A percentile compares a stretch with the other conserved stretches of the same genome.
Conservation (phyloP, 345 rosid species). For the Syzygium aromaticum region DNA sequence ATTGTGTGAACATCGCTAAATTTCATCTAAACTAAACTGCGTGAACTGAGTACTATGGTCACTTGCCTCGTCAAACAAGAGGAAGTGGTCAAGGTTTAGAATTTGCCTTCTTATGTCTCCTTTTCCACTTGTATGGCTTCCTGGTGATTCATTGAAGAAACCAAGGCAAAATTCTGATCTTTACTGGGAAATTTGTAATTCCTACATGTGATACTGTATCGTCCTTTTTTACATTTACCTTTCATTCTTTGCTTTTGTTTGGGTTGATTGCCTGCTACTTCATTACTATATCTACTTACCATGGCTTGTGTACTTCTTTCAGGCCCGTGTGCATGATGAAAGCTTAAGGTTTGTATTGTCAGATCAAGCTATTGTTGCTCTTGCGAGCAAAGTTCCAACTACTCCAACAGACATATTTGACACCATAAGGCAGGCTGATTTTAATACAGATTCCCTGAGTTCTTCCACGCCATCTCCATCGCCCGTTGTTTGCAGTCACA, state of each 20-base stretch:
- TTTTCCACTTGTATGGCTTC: not conserved
- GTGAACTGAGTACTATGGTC: not conserved
- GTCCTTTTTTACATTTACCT: not conserved
- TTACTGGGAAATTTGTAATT: not conserved
- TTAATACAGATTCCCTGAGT: slow-evolving; percentile 31
- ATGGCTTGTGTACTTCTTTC: slow-evolving; percentile 15
- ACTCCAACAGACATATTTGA: slow-evolving; percentile 33
- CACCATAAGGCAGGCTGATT: slow-evolving; percentile 54
- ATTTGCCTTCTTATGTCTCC: not conserved
- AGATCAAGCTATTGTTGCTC: slow-evolving; percentile 68
- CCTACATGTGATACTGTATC: not conserved
- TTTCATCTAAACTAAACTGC: not conserved
- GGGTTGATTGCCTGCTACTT: not conserved
- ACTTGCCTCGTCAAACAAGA: not conserved
- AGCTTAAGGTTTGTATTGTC: slow-evolving; percentile 73
- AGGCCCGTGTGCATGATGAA: slow-evolving; percentile 97
- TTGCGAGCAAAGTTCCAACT: slow-evolving; percentile 43
- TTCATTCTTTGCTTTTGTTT: not conserved
- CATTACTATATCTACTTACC: slow-evolving; percentile 3
- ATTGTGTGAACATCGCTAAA: not conserved
- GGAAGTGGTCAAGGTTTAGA: not conserved
- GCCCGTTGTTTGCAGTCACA: slow-evolving; percentile 60
- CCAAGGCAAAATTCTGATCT: not conserved
- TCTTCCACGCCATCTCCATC: slow-evolving; percentile 48
- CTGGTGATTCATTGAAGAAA: not conserved